Evolutionary conservation across 371 early-diverging fungal genomes (phyloP), one percentile per base, ranked within the genome.

Genomic region (Nematocida sp.): DNA sequence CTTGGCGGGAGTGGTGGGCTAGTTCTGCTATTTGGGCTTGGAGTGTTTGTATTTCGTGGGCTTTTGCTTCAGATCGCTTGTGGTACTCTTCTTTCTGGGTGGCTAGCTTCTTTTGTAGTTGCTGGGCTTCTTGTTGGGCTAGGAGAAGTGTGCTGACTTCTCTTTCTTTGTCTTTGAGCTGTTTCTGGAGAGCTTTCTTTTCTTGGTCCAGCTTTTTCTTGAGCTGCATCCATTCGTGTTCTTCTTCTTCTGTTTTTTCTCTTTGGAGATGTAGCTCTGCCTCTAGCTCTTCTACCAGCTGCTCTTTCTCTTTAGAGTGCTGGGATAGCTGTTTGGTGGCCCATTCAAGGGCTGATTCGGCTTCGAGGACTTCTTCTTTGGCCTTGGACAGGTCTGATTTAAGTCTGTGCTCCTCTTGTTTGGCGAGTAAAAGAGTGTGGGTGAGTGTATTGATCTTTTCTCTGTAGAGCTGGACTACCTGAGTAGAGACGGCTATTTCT

Each of bases 161-260:
- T 54, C 66, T 31, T 29, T 54, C 65, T 23, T 48, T 45, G 13
- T 75, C 54, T 45, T 55, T 63, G 15, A 57, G 2, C 58, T 78
- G 67, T 40, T 46, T 53, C 15, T 57, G 45, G 25, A 78, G 76
- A 53, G 34, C 17, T 47, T 60, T 64, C 47, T 54, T 74, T 63
- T 58, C 57, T 47, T 40, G 17, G 1, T 35, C 48, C 21, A 47
- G 43, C 29, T 49, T 32, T 40, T 40, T 53, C 49, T 57, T 58
- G 19, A 48, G 47, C 27, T 27, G 47, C 11, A 53, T 7, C 49
- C 63, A 63, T 5, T 1, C 48, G 21, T 34, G 46, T 27, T 78
- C 75, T 43, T 34, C 60, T 13, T 58, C 54, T 25, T 78, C 63
- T 11, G 52, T 21, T 17, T 43, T 49, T 5, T 65, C 66, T 52